Percentiles rank a stretch among this genome's conserved stretches.
Evolutionary conservation across 2,329 filamentous ascomycete genomes (phyloP).

Genomic region (Phialophora expanda): DNA sequence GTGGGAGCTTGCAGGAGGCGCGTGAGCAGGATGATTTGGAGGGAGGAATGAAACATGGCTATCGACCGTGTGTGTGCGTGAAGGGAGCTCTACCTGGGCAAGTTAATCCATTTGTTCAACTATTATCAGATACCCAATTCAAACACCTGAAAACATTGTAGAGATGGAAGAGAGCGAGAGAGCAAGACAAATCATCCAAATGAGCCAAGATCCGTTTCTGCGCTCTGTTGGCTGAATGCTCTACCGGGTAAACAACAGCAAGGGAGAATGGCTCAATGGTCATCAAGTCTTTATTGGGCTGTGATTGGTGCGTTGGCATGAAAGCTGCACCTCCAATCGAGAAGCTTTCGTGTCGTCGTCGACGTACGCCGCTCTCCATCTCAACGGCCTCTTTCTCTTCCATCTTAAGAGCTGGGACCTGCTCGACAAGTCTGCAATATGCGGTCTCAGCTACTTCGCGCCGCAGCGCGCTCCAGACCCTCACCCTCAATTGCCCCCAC

Average conservation of each 20-base stretch:
- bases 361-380: conserved; percentile 23
- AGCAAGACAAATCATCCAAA: background rate
- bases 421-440: conserved; percentile 52
- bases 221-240: background rate
- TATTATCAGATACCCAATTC: background rate
- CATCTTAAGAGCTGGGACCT: conserved; percentile 37
- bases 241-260: background rate
- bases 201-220: background rate
- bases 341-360: background rate
- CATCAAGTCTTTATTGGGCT: background rate
- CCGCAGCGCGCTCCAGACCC: conserved; percentile 60
- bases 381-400: conserved; percentile 22
- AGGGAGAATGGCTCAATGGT: background rate
- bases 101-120: background rate
- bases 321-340: conserved; percentile 24
- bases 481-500: conserved; percentile 52
- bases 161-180: too few relatives aligned
- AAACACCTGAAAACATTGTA: background rate
- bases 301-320: conserved; percentile 24
- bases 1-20: conserved; percentile 24
- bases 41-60: conserved; percentile 4
- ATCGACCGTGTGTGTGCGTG: background rate
- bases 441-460: conserved; percentile 68
- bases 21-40: conserved; percentile 9
- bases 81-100: background rate